These are phyloP conservation scores for Leccinum huronense DNA, from an alignment of 1,284 basidiomycete species.

Conservation along the genomic window DNA sequence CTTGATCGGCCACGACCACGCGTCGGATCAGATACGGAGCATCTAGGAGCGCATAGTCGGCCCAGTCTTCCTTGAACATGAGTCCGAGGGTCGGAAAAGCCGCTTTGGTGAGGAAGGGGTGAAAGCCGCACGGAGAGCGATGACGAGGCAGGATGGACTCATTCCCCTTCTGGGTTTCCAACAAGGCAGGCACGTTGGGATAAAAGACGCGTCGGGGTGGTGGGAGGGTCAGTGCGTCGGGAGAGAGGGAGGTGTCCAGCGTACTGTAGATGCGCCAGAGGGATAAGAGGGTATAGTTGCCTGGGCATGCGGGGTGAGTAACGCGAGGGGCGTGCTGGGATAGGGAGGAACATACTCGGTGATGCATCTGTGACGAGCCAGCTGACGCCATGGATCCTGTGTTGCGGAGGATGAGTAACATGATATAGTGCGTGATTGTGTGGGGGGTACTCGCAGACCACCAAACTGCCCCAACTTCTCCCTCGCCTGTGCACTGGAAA, in stretches of 20 bases:
- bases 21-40: conserved; percentile 74
- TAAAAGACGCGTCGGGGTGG: conserved; percentile 73
- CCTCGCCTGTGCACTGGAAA: conserved; percentile 54
- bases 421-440: background rate
- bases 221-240: conserved; percentile 53
- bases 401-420: background rate
- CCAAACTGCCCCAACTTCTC: conserved; percentile 53
- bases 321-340: background rate
- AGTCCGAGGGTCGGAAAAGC: conserved; percentile 71
- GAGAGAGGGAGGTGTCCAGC: conserved; percentile 56
- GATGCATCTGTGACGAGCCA: conserved; percentile 53
- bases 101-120: conserved; percentile 61
- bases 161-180: conserved; percentile 41
- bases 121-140: conserved; percentile 56
- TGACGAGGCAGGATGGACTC: conserved; percentile 45
- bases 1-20: conserved; percentile 72
- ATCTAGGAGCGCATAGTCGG: conserved; percentile 65
- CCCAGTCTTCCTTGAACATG: conserved; percentile 73
- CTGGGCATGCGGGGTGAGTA: conserved; percentile 32
- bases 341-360: conserved; percentile 41
- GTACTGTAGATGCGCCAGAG: conserved; percentile 78
- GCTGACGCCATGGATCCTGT: conserved; percentile 54
- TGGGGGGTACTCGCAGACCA: conserved; percentile 46
- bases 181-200: conserved; percentile 60
- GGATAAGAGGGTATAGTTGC: conserved; percentile 73